Evolutionary conservation across 352 stramenopile genomes (phyloP).

Genomic region (Elongisporangium anandrum): DNA sequence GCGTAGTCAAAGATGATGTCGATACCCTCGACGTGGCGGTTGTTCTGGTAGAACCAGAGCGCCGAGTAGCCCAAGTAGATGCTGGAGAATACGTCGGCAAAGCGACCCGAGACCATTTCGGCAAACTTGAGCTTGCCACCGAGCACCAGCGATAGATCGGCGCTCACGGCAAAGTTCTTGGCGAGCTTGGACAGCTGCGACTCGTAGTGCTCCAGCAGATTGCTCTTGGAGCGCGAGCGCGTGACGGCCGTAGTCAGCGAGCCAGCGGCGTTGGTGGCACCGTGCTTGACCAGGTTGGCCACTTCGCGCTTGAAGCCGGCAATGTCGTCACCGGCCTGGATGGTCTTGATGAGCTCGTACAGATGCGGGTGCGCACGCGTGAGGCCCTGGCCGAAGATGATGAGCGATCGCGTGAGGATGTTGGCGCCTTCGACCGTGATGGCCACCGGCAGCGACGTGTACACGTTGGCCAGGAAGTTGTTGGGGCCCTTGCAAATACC

Average conservation of each 20-base stretch:
- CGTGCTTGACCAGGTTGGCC: constrained; percentile 93
- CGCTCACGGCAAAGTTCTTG: constrained; percentile 96
- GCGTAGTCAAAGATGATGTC: constrained; percentile 96
- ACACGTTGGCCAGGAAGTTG: constrained; percentile 96
- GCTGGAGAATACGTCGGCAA: constrained; percentile 96
- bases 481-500: constrained; percentile 97
- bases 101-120: constrained; percentile 96
- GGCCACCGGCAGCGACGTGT: constrained; percentile 95
- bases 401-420: constrained; percentile 96
- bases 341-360: constrained; percentile 96
- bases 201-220: constrained; percentile 95
- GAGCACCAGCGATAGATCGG: constrained; percentile 95
- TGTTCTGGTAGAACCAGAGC: constrained; percentile 96
- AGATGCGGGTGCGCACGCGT: constrained; percentile 97
- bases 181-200: constrained; percentile 95
- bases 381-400: constrained; percentile 98
- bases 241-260: constrained; percentile 90
- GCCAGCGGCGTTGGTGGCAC: constrained; percentile 87
- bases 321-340: constrained; percentile 94
- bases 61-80: constrained; percentile 97
- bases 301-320: constrained; percentile 93
- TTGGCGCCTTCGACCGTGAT: constrained; percentile 98
- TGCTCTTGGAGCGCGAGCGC: constrained; percentile 89
- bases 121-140: constrained; percentile 98
- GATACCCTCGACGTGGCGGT: constrained; percentile 92